These are phyloP conservation scores for Alternaria conjuncta DNA, from an alignment of 2,329 filamentous ascomycete genomes.

Conservation along the genomic window DNA sequence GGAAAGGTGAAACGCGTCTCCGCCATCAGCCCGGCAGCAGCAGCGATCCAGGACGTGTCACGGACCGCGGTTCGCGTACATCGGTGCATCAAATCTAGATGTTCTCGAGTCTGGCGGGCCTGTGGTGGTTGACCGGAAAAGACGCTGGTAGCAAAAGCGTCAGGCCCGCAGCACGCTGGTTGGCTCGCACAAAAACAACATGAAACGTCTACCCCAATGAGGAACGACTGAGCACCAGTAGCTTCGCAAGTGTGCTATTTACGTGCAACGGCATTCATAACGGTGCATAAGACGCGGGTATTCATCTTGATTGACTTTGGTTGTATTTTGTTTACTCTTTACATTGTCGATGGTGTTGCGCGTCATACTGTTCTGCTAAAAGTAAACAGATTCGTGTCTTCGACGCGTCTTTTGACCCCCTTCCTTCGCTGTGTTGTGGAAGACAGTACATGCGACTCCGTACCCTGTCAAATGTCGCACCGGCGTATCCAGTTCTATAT, in stretches of 20 bases:
- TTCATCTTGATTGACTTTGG: constrained; percentile 6
- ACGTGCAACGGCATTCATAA: constrained; percentile 27
- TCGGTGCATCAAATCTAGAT: constrained; percentile 18
- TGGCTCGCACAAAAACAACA: constrained; percentile 20
- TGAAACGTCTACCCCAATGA: constrained; percentile 34
- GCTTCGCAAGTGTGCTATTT: constrained; percentile 9
- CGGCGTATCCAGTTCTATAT: constrained; percentile 39
- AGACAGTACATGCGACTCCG: constrained; percentile 16
- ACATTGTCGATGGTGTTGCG: constrained; percentile 4
- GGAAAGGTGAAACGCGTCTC: constrained; percentile 31
- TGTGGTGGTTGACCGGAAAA: constrained; percentile 9
- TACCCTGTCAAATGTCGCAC: constrained; percentile 37
- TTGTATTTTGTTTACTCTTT: constrained; percentile 23
- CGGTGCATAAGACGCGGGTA: constrained; percentile 27
- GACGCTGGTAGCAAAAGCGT: constrained; percentile 5
- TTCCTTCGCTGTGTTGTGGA: constrained; percentile 2
- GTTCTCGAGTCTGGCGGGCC: constrained; percentile 3
- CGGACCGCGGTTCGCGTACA: constrained; percentile 24
- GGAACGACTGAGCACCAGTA: constrained; percentile 10
- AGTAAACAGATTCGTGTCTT: constrained; percentile 27
- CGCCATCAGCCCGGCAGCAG: constrained; percentile 13
- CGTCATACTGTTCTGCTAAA: constrained; percentile 19
- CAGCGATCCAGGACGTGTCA: constrained; percentile 17
- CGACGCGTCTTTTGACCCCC: constrained; percentile 24
- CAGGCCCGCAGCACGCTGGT: constrained; percentile 16